Conservation (phyloP, 768 basidiomycete species). For the Boletus eberwhitei region DNA sequence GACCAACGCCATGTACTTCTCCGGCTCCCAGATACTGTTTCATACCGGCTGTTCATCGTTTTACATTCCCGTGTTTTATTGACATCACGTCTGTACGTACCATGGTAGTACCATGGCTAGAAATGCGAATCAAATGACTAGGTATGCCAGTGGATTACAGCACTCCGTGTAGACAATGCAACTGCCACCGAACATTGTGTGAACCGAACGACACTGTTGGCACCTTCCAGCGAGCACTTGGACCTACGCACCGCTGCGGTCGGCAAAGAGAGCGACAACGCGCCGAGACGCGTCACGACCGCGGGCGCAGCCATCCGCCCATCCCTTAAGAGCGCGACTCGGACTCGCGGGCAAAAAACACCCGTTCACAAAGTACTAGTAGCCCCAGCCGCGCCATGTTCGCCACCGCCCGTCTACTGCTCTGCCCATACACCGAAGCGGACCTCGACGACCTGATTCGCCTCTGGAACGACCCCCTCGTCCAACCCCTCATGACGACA, state of each 20-base stretch:
- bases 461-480: constrained; percentile 31
- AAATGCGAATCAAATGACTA: not conserved
- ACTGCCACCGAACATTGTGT: not conserved
- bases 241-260: constrained; percentile 6
- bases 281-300: constrained; percentile 1
- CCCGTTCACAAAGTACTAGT: no score
- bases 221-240: not conserved
- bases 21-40: not conserved
- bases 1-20: not conserved
- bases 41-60: not conserved
- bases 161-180: not conserved
- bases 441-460: constrained; percentile 31
- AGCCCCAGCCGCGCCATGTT: constrained; percentile 15
- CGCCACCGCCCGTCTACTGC: constrained; percentile 32
- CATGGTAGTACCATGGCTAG: no score
- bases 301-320: constrained; percentile 18
- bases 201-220: not conserved
- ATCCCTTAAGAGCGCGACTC: not conserved
- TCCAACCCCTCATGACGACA: constrained; percentile 20
- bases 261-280: not conserved
- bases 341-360: no score
- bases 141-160: not conserved
- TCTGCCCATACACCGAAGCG: constrained; percentile 32
- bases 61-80: no score
- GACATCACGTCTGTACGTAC: not conserved